Base-by-base conservation (phyloP, 2,329 filamentous ascomycete genomes). In the Verticillium albo-atrum region DNA sequence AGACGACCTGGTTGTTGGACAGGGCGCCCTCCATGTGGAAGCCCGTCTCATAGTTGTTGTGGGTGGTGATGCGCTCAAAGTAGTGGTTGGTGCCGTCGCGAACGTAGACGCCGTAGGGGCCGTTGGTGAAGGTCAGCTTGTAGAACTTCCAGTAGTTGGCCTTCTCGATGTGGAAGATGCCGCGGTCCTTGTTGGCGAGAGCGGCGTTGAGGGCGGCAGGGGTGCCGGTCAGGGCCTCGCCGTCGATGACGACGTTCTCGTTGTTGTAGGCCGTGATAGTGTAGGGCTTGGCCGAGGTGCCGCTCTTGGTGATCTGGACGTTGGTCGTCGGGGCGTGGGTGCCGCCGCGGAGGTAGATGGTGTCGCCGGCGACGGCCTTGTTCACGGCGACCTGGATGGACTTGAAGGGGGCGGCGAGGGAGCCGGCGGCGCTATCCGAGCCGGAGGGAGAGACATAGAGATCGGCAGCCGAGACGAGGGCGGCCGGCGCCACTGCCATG, bases 311-410 rank as follows among this genome's bases (percentile, higher is more conserved):
- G 66, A 82, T 72, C 63, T 81, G 77, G 53, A 82, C 78, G 66
- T 81, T 82, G 35, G 72, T 74, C 0, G 75, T 75, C 0, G 74
- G 76, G 47, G 71, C 68, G 68, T 81, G 81, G 32, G 62, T 58
- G 3, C 72, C 73, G 56, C 70, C 71, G 25, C 70, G 70, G 53
- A 72, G 58, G 61, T 73, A 70, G 35, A 72, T 63, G 6, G 70
- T 76, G 59, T 80, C 78, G 6, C 79, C 79, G 28, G 79, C 75
- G 7, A 69, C 72, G 15, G 79, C 79, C 26, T 70, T 73, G 63
- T 80, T 66, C 4, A 82, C 74, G 0, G 78, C 79, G 3, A 70
- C 68, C 65, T 81, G 79, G 25, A 82, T 81, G 1, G 77, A 80
- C 10, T 72, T 74, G 35, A 74, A 75, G 1, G 79, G 79, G 1